Conservation (phyloP, 805 yeast genomes). For the Metschnikowia lachancei region DNA sequence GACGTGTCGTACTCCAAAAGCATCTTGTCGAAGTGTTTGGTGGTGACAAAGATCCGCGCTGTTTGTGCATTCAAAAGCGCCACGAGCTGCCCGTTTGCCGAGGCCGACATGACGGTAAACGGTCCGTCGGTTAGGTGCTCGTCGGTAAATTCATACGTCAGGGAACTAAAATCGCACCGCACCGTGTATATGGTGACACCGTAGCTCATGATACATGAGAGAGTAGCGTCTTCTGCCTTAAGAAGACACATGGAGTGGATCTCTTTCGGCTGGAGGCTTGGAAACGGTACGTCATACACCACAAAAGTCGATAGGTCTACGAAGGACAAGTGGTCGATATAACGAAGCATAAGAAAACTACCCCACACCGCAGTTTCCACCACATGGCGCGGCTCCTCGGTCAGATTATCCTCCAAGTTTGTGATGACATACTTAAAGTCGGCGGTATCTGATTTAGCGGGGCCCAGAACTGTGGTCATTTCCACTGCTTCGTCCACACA, state of each 20-base stretch:
- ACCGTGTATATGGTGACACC: conserved; percentile 28
- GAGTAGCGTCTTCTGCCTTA: conserved; percentile 11
- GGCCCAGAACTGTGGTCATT: not conserved
- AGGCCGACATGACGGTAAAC: conserved; percentile 39
- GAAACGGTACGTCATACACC: conserved; percentile 38
- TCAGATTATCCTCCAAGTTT: conserved; percentile 32
- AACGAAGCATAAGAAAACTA: conserved; percentile 44
- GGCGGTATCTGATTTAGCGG: not conserved
- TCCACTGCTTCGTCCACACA: conserved; percentile 16
- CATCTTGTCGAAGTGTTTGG: conserved; percentile 44
- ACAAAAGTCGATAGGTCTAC: conserved; percentile 40
- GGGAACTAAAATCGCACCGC: conserved; percentile 23
- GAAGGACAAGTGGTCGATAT: conserved; percentile 33
- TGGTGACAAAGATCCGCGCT: conserved; percentile 49
- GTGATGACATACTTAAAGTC: conserved; percentile 22
- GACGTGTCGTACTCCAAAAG: conserved; percentile 46
- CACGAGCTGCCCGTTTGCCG: conserved; percentile 58
- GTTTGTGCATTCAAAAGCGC: conserved; percentile 41
- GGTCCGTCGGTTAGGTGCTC: conserved; percentile 49
- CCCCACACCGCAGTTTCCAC: conserved; percentile 33
- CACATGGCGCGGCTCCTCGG: conserved; percentile 30
- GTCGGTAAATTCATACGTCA: conserved; percentile 32
- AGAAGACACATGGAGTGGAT: conserved; percentile 25
- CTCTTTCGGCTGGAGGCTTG: conserved; percentile 20
- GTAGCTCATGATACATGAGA: conserved; percentile 27